phyloP scores from a whole-genome alignment of 768 basidiomycete genomes.

The Lentinus brumalis region DNA sequence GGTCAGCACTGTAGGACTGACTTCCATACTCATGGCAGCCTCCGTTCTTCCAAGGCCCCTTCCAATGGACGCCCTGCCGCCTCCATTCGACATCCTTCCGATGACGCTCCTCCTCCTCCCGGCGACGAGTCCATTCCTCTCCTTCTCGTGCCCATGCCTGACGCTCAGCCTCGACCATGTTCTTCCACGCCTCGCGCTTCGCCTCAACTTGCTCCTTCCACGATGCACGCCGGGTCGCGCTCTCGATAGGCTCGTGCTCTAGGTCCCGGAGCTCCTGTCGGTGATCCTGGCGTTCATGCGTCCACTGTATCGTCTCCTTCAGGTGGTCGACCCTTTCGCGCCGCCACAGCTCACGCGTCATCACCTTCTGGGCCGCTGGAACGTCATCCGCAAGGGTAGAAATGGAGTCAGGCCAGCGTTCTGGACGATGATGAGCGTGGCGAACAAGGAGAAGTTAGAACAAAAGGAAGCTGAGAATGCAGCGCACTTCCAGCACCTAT shows the following conservation, averaged over 20 bases:
- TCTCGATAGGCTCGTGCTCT: slow-evolving; percentile 9
- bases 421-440: slow-evolving; percentile 7
- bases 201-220: neutral
- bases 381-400: slow-evolving; percentile 12
- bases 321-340: neutral
- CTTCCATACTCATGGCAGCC: slow-evolving; percentile 20
- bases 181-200: neutral
- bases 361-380: slow-evolving; percentile 3
- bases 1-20: slow-evolving; percentile 20
- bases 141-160: slow-evolving; percentile 17
- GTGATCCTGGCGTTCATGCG: neutral
- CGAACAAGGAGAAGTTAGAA: neutral
- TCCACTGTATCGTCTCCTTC: neutral
- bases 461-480: neutral
- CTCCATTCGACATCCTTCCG: slow-evolving; percentile 5
- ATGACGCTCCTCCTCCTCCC: slow-evolving; percentile 3
- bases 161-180: neutral
- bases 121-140: neutral
- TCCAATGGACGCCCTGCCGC: slow-evolving; percentile 19
- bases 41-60: slow-evolving; percentile 1
- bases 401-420: slow-evolving; percentile 1
- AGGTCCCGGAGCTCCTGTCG: neutral
- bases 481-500: neutral
- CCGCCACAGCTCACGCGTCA: slow-evolving; percentile 1
- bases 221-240: slow-evolving; percentile 6